These are phyloP conservation scores for Cutaneotrichosporon arboriforme DNA, from an alignment of 1,284 basidiomycete species.

Conservation along the genomic window DNA sequence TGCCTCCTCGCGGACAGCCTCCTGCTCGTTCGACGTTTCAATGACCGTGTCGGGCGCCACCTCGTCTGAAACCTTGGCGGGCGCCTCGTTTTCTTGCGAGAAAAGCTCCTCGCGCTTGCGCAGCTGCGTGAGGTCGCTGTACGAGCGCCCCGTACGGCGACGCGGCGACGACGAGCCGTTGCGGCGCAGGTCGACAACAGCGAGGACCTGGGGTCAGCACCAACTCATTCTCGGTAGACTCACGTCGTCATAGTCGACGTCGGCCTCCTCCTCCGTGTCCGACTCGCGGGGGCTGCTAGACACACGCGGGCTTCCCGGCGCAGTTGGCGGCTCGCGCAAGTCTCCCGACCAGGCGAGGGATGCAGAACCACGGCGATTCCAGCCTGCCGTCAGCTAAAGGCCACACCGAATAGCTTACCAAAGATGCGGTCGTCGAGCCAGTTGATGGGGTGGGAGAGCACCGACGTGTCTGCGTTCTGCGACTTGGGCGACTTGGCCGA, in stretches of 20 bases:
- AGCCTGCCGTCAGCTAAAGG: conserved; percentile 20
- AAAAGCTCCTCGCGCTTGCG: conserved; percentile 1
- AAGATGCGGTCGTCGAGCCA: conserved; percentile 50
- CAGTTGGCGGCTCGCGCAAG: conserved; percentile 34
- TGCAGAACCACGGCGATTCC: conserved; percentile 39
- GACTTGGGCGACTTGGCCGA: conserved; percentile 58
- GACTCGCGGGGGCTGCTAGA: conserved; percentile 44
- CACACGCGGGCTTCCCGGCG: conserved; percentile 30
- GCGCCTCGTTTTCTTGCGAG: no score
- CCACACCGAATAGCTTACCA: conserved; percentile 23
- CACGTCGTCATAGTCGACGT: conserved; percentile 53
- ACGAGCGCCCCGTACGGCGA: conserved; percentile 31
- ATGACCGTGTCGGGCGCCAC: conserved; percentile 2
- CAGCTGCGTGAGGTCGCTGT: conserved; percentile 23
- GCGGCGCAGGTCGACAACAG: conserved; percentile 42
- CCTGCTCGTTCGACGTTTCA: not conserved
- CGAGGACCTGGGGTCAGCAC: conserved; percentile 29
- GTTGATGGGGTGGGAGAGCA: conserved; percentile 47
- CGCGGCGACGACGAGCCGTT: conserved; percentile 21
- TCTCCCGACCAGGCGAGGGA: conserved; percentile 36
- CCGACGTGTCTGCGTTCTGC: conserved; percentile 31
- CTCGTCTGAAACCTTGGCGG: no score
- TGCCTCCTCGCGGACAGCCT: conserved; percentile 4
- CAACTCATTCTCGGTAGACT: conserved; percentile 4
- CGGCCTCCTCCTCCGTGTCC: conserved; percentile 49